A percentile compares a stretch with the other conserved stretches of the same genome.
These are phyloP conservation scores for maize (Zea mays) DNA, from an alignment of 176 grass and related monocot genomes.

Conservation along the genomic window Zm-B73-REFERENCE-NAM-5.0 NC_050102.1:24554501-24555000, in stretches of 20 bases:
- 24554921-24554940: background rate
- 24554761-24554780: background rate
- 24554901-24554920: background rate
- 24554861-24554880: background rate
- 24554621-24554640: background rate
- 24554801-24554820: background rate
- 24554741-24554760: background rate
- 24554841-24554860: background rate
- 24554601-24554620: background rate
- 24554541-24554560: background rate
- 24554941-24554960: background rate
- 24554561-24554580: background rate
- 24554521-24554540: background rate
- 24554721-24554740: background rate
- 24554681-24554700: background rate
- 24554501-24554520: background rate
- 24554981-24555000: slow-evolving; percentile 2
- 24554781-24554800: background rate
- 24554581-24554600: background rate
- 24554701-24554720: background rate
- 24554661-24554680: background rate
- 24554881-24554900: background rate
- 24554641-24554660: background rate
- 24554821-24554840: background rate
- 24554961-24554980: background rate